Base-by-base conservation (phyloP, 1,284 basidiomycete genomes). In the Trichosporon sp. region DNA sequence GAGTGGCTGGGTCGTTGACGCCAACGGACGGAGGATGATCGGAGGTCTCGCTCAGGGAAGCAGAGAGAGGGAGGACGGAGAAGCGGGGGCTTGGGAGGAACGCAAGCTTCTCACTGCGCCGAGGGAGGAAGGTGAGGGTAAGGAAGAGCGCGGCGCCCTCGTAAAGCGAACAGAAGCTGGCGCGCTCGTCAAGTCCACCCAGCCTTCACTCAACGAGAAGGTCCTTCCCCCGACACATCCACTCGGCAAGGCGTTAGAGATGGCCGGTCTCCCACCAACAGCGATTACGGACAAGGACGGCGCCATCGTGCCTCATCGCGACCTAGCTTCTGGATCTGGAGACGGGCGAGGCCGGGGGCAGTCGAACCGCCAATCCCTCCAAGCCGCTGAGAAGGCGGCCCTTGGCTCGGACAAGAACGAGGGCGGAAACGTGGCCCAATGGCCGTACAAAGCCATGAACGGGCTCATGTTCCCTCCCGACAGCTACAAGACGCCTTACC, bases 391-490 rank as follows among this genome's bases (percentile, higher is more conserved):
- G 66, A 79, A 76, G 81, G 61, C 86, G 88, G 83, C 89, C 89
- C 85, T 88, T 87, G 82, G 88, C 89, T 81, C 91, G 90, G 84
- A 89, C 68, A 82, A 77, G 69, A 90, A 93, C 75, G 79, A 71
- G 2, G 78, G 78, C 14, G 80, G 75, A 43, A 76, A 77, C 5
- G 59, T 66, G 46, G 3, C 16, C 16, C 91, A 89, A 0, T 96
- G 94, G 93, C 89, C 88, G 65, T 96, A 95, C 87, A 95, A 91
- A 70, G 69, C 75, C 40, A 77, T 66, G 70, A 98, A 98, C 85
- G 90, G 91, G 7, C 87, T 98, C 68, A 96, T 96, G 93, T 98
- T 96, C 78, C 81, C 91, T 0, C 94, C 95, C 1, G 95, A 96
- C 79, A 92, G 92, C 35, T 91, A 98, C 79, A 85, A 88, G 37